Conservation (phyloP, 768 basidiomycete genomes). For the Leucosporidium yakuticum region DNA sequence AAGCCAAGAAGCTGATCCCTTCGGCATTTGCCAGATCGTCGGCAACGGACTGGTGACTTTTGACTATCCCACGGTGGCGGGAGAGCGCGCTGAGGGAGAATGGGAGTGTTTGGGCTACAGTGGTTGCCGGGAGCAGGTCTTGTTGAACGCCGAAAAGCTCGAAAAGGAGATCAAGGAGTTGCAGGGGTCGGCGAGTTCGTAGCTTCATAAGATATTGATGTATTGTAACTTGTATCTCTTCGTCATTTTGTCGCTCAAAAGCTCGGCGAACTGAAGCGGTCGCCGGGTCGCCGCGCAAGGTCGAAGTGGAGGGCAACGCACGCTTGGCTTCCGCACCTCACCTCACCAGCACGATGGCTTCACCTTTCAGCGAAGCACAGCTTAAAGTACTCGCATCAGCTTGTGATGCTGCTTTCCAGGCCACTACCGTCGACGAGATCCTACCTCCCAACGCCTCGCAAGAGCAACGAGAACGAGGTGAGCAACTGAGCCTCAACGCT, state of each 20-base stretch:
- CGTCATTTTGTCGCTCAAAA: no score
- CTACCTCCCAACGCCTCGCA: background rate
- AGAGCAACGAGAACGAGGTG: background rate
- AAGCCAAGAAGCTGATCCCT: background rate
- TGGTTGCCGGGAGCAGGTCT: constrained; percentile 7
- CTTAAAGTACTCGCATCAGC: constrained; percentile 27
- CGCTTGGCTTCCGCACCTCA: no score
- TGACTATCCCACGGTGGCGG: constrained; percentile 13
- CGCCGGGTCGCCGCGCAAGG: no score
- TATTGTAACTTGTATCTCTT: no score
- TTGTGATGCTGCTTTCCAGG: constrained; percentile 21
- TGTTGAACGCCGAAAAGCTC: no score
- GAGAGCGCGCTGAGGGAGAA: constrained; percentile 18
- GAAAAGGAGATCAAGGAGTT: no score
- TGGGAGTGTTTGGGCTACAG: constrained; percentile 28
- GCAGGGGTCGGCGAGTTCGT: no score
- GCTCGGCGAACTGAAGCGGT: no score
- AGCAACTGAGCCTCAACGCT: no score
- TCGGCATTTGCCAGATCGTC: constrained; percentile 14
- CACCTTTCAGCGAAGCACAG: constrained; percentile 7
- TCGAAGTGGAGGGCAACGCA: no score
- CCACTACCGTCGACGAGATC: constrained; percentile 1
- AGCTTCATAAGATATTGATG: no score
- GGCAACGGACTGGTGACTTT: constrained; percentile 26
- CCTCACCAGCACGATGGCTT: no score